Evolutionary conservation across 1,139 yeast species (phyloP).

Genomic region (Sugiyamaella xylanicola): DNA sequence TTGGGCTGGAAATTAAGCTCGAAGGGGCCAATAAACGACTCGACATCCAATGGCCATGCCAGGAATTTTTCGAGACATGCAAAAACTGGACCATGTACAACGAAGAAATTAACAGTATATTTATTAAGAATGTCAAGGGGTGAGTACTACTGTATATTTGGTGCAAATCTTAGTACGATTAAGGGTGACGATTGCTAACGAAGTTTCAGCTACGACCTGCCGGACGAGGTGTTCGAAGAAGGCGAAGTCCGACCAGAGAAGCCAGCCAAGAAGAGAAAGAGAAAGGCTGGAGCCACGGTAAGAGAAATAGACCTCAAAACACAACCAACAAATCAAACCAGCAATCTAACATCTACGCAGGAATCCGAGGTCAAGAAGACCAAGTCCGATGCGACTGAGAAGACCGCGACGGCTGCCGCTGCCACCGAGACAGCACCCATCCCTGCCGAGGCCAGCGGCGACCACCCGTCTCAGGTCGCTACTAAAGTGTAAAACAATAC

Average conservation of each 20-base stretch:
- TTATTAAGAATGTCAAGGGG: slow-evolving; percentile 75
- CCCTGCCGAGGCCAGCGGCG: slow-evolving; percentile 4
- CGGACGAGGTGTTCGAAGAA: slow-evolving; percentile 79
- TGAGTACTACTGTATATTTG: slow-evolving; percentile 25
- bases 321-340: neutral
- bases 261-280: slow-evolving; percentile 50
- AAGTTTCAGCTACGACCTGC: slow-evolving; percentile 63
- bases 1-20: slow-evolving; percentile 72
- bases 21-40: slow-evolving; percentile 53
- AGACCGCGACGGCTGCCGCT: neutral
- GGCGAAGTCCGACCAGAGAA: slow-evolving; percentile 75
- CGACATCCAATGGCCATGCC: slow-evolving; percentile 89
- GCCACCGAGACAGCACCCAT: too few species aligned
- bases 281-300: slow-evolving; percentile 39
- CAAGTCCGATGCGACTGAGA: slow-evolving; percentile 11
- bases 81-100: slow-evolving; percentile 70
- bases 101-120: slow-evolving; percentile 56
- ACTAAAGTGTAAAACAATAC: slow-evolving; percentile 14
- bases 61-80: slow-evolving; percentile 81
- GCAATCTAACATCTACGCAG: neutral
- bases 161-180: too few species aligned
- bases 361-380: slow-evolving; percentile 11
- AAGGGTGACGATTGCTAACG: neutral
- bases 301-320: neutral
- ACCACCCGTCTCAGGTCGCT: slow-evolving; percentile 9